These are phyloP conservation scores for Hordeum vulgare DNA, from an alignment of 176 grass and related monocot species.

Conservation along the genomic window DNA sequence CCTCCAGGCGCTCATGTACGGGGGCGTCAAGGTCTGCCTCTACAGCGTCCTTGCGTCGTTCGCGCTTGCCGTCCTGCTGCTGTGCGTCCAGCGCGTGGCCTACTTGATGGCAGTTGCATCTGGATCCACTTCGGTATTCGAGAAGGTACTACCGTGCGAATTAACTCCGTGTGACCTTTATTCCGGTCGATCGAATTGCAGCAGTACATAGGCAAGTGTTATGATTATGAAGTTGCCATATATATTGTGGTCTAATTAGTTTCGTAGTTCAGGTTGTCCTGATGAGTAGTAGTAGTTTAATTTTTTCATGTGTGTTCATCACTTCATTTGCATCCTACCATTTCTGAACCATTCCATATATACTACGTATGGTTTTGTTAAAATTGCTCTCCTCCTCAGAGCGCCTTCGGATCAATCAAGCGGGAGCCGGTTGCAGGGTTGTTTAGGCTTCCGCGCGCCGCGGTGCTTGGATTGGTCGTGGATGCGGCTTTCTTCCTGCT, in stretches of 20 bases:
- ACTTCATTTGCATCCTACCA: background rate
- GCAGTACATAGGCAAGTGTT: background rate
- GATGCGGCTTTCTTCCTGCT: background rate
- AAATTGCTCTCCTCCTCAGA: background rate
- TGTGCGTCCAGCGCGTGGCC: background rate
- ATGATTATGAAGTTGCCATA: background rate
- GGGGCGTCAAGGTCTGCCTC: background rate
- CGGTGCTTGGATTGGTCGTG: background rate
- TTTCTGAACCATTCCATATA: background rate
- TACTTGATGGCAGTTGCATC: background rate
- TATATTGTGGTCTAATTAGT: background rate
- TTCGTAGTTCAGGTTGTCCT: background rate
- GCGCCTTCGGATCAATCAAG: background rate
- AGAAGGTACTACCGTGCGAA: background rate
- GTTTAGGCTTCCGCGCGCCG: background rate
- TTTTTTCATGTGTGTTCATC: background rate
- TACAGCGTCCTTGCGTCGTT: background rate
- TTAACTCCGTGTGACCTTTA: background rate
- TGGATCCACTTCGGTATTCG: background rate
- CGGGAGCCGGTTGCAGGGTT: background rate
- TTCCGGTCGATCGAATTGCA: background rate
- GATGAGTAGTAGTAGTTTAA: no score
- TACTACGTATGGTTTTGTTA: background rate
- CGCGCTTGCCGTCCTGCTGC: background rate
- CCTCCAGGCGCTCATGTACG: background rate